Conservation (phyloP, 2,329 filamentous ascomycete species). For the Rutstroemia sp. region DNA sequence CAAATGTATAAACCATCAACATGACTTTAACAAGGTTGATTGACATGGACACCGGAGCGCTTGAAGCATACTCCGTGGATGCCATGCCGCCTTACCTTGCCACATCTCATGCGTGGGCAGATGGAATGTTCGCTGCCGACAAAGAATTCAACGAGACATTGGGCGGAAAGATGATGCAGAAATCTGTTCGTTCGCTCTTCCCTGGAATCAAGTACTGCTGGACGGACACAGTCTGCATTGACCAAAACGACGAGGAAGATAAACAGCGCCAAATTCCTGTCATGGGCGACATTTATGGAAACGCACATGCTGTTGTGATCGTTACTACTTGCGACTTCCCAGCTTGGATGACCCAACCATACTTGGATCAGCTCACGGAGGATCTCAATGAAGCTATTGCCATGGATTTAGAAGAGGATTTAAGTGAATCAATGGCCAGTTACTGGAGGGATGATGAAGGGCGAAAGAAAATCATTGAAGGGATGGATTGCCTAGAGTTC, state of each 20-base stretch:
- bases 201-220: conserved; percentile 7
- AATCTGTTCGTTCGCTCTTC: conserved; percentile 1
- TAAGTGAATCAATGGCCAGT: background rate
- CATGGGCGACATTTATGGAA: conserved; percentile 13
- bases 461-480: conserved; percentile 3
- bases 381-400: conserved; percentile 1
- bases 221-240: conserved; percentile 14
- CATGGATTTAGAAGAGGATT: background rate
- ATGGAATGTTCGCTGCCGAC: conserved; percentile 3
- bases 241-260: conserved; percentile 11
- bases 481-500: conserved; percentile 5
- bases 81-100: conserved; percentile 8
- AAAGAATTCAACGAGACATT: background rate
- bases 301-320: conserved; percentile 2
- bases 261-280: conserved; percentile 11
- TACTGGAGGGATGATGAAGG: background rate
- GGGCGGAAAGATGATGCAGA: conserved; percentile 5
- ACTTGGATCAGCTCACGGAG: conserved; percentile 1
- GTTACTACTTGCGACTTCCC: conserved; percentile 4
- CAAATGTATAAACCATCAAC: background rate
- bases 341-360: background rate
- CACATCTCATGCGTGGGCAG: conserved; percentile 5
- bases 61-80: conserved; percentile 1
- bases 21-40: conserved; percentile 1
- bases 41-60: background rate